These are phyloP conservation scores for Cetradonia linearis DNA, from an alignment of 495 filamentous ascomycete species.

Conservation along the genomic window DNA sequence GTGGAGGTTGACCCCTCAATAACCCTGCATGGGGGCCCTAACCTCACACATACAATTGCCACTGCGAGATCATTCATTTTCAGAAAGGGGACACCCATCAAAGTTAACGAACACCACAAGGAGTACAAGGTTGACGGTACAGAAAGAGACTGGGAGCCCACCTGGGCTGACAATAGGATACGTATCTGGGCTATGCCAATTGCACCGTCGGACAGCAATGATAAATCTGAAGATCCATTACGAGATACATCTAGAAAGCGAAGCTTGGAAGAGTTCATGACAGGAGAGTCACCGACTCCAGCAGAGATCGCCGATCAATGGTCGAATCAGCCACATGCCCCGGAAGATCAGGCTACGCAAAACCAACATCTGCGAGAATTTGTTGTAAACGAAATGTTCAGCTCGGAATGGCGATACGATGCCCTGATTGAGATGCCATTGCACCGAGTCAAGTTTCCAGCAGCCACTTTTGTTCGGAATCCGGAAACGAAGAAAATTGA, in stretches of 20 bases:
- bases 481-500: slow-evolving; percentile 52
- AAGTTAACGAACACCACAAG: slow-evolving; percentile 48
- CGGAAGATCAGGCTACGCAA: slow-evolving; percentile 26
- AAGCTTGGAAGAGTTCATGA: slow-evolving; percentile 48
- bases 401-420: slow-evolving; percentile 65
- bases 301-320: slow-evolving; percentile 11
- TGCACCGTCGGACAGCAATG: slow-evolving; percentile 23
- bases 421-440: slow-evolving; percentile 53
- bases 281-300: slow-evolving; percentile 22
- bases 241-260: slow-evolving; percentile 46
- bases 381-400: slow-evolving; percentile 71
- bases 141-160: slow-evolving; percentile 38
- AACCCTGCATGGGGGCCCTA: slow-evolving; percentile 66
- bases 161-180: slow-evolving; percentile 64
- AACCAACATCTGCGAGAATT: slow-evolving; percentile 45
- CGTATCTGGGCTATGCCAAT: slow-evolving; percentile 74
- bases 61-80: slow-evolving; percentile 84
- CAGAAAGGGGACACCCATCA: slow-evolving; percentile 64
- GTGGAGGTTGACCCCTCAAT: slow-evolving; percentile 32
- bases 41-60: slow-evolving; percentile 68
- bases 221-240: slow-evolving; percentile 10
- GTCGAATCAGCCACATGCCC: neutral
- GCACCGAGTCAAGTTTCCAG: slow-evolving; percentile 53
- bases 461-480: slow-evolving; percentile 60
- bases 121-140: slow-evolving; percentile 26